Percentiles rank a stretch among this genome's conserved stretches.
Conservation (phyloP, 345 rosid genomes). For the Brassica cretica region DNA sequence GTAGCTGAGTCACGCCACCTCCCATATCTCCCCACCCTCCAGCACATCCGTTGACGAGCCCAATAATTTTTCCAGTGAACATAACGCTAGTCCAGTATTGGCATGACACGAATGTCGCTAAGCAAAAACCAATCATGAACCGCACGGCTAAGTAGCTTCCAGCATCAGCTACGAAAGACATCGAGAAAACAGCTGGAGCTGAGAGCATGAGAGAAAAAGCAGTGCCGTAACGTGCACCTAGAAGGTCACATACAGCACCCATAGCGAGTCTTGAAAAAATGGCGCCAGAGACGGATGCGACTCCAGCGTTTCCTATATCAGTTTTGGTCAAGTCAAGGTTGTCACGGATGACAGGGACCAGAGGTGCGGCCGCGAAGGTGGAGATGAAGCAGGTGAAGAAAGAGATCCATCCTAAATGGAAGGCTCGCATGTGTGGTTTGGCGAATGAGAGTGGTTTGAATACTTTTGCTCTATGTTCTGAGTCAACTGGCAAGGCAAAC, state of each 20-base stretch:
- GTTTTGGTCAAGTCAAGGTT: conserved; percentile 64
- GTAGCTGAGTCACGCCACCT: conserved; percentile 78
- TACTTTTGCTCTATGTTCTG: conserved; percentile 77
- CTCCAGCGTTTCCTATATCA: conserved; percentile 81
- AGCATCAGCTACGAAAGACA: conserved; percentile 62
- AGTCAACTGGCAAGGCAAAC: conserved; percentile 68
- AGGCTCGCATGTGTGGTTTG: conserved; percentile 84
- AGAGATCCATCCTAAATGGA: conserved; percentile 87
- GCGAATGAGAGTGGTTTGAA: conserved; percentile 65
- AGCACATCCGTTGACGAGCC: conserved; percentile 79
- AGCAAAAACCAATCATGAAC: conserved; percentile 91
- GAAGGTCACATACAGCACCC: conserved; percentile 82
- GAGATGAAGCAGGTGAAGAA: conserved; percentile 89
- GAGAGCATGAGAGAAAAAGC: conserved; percentile 71
- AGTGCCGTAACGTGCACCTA: conserved; percentile 77
- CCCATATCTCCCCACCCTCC: conserved; percentile 98
- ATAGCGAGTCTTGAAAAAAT: conserved; percentile 77
- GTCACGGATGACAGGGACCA: conserved; percentile 76
- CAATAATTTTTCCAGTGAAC: conserved; percentile 80
- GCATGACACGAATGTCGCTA: conserved; percentile 89
- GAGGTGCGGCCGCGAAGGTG: conserved; percentile 86
- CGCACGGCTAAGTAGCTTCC: conserved; percentile 68
- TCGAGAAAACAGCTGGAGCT: conserved; percentile 80
- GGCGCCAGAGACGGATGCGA: conserved; percentile 82
- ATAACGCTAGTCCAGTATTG: conserved; percentile 90